phyloP scores from a whole-genome alignment of 1,284 basidiomycete genomes.

The Pseudozyma tsukubaensis region DNA sequence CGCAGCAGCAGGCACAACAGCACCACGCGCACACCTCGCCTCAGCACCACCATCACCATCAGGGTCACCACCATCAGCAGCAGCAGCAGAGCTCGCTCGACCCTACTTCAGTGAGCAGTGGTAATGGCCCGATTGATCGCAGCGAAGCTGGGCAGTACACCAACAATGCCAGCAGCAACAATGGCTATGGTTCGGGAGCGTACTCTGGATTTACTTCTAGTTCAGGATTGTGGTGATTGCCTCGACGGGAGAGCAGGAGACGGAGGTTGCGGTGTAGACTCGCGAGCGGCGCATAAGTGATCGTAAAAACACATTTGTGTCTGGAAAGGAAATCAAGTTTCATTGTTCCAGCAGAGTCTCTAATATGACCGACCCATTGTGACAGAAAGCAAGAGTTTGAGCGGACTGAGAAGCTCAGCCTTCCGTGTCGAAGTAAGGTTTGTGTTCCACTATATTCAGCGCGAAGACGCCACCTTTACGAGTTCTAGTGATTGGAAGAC shows the following conservation, averaged over 20 bases:
- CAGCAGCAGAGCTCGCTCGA: slow-evolving; percentile 5
- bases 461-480: too few relatives aligned
- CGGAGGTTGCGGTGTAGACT: background rate
- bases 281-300: background rate
- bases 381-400: too few relatives aligned
- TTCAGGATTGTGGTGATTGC: slow-evolving; percentile 22
- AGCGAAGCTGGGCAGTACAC: slow-evolving; percentile 19
- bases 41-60: slow-evolving; percentile 28
- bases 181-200: slow-evolving; percentile 12
- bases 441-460: too few relatives aligned
- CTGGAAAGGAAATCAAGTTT: too few relatives aligned
- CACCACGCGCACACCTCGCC: slow-evolving; percentile 7
- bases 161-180: background rate
- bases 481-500: too few relatives aligned
- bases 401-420: too few relatives aligned
- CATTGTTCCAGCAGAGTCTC: too few relatives aligned
- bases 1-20: slow-evolving; percentile 13
- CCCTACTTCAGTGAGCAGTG: slow-evolving; percentile 12
- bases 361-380: too few relatives aligned
- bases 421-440: too few relatives aligned
- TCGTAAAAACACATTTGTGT: too few relatives aligned
- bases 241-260: background rate
- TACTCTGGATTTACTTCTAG: slow-evolving; percentile 29
- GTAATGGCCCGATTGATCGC: slow-evolving; percentile 39
- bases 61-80: slow-evolving; percentile 21